Percentiles rank a stretch among this genome's conserved stretches.
These are phyloP conservation scores for Penicillium rolfsii DNA, from an alignment of 2,329 filamentous ascomycete genomes.

Conservation along the genomic window DNA sequence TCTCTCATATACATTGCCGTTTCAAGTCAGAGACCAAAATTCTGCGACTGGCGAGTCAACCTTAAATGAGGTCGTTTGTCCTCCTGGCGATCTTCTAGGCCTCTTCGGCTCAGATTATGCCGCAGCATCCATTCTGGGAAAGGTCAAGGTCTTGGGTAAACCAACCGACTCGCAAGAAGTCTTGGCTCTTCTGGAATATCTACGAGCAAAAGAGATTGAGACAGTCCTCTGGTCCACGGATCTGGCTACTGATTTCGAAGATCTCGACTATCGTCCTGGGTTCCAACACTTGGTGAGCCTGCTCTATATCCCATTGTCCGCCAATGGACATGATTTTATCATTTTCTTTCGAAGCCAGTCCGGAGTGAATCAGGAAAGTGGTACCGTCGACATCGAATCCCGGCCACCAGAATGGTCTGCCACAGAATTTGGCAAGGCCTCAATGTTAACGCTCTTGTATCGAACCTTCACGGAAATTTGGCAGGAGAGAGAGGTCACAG, in stretches of 20 bases:
- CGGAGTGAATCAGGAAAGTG: slow-evolving; percentile 28
- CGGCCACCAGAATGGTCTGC: slow-evolving; percentile 84
- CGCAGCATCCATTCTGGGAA: slow-evolving; percentile 75
- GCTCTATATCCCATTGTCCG: slow-evolving; percentile 76
- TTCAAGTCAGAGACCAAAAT: slow-evolving; percentile 81
- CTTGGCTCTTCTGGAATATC: slow-evolving; percentile 78
- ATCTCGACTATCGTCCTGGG: slow-evolving; percentile 75
- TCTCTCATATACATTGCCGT: slow-evolving; percentile 76
- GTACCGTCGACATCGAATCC: background rate
- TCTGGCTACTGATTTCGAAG: slow-evolving; percentile 73
- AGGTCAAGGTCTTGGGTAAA: slow-evolving; percentile 79
- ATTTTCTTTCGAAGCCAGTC: slow-evolving; percentile 78
- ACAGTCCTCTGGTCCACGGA: slow-evolving; percentile 78
- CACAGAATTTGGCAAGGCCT: slow-evolving; percentile 83
- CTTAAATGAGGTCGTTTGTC: slow-evolving; percentile 75
- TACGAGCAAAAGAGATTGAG: slow-evolving; percentile 72
- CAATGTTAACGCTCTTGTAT: slow-evolving; percentile 82
- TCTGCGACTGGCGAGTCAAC: slow-evolving; percentile 72
- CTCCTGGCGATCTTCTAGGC: slow-evolving; percentile 78
- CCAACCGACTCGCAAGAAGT: slow-evolving; percentile 78
- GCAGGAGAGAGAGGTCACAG: slow-evolving; percentile 81
- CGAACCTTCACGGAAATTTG: slow-evolving; percentile 88
- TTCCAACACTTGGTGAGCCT: slow-evolving; percentile 76
- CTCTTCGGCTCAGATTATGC: slow-evolving; percentile 86
- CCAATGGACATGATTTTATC: slow-evolving; percentile 77